Evolutionary conservation across 805 yeast species (phyloP), one percentile per base, ranked within the genome.

Genomic region (Phaffomyces thermotolerans): DNA sequence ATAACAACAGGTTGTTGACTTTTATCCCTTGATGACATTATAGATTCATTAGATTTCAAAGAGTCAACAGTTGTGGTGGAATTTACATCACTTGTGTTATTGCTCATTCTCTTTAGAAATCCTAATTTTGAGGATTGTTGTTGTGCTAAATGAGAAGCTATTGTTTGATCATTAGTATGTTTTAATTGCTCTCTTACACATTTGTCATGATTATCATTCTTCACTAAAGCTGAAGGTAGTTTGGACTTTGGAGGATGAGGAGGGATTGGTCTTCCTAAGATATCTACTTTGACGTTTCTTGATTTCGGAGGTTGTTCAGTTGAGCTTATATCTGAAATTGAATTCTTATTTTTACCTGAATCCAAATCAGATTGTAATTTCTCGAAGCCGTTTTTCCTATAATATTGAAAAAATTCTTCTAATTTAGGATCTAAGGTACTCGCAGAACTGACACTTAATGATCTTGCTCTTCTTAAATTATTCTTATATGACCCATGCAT

Each of bases 151-250:
- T 33, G 35, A 17, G 13, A 27, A 27, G 29, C 29, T n/a, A 52
- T 34, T n/a, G 42, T 41, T 12, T 33, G 32, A 17, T 39, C 39
- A 4, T 30, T 36, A 3, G 37, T 39, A 13, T 35, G 42, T n/a
- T 23, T 33, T 8, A 17, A 23, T 33, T 37, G 36, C 13, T 30
- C 36, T 10, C 43, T 43, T 8, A 43, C 36, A 34, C 22, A 36
- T 35, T 25, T 37, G 8, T 45, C 44, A 36, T 37, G 46, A n/a
- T 41, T 40, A 1, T 47, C 30, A 8, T 23, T 43, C 33, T 52
- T 54, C 7, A 68, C 53, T 9, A 77, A 60, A 1, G 79, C 78
- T 3, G 81, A 68, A 6, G 79, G 79, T 14, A 72, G 54, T 30
- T 63, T 68, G 2, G 80, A 69, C 39, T 45, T 54, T 22, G 56